These are phyloP conservation scores for Sphenostylis stenocarpa DNA, from an alignment of 306 rosid genomes.

Conservation along the genomic window DNA sequence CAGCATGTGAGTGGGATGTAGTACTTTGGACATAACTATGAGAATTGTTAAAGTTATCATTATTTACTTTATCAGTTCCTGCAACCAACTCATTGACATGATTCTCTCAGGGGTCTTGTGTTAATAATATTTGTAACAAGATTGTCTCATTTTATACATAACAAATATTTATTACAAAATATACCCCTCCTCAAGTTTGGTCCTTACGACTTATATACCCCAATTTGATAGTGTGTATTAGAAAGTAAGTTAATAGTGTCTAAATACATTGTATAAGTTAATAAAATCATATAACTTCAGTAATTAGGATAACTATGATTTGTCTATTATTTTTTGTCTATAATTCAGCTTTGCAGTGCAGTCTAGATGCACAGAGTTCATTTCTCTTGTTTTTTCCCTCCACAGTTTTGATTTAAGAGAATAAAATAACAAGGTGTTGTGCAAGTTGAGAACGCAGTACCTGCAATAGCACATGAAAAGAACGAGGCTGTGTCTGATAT, in stretches of 20 bases:
- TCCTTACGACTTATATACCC: neutral
- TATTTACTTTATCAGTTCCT: too few relatives aligned
- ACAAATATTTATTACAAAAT: too few relatives aligned
- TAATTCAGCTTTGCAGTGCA: neutral
- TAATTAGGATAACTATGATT: neutral
- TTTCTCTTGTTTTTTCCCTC: neutral
- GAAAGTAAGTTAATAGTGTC: neutral
- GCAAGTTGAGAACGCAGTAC: slow-evolving; percentile 42
- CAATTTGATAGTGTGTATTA: neutral
- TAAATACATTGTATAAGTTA: neutral
- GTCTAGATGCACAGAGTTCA: neutral
- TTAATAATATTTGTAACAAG: too few relatives aligned
- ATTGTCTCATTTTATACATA: too few relatives aligned
- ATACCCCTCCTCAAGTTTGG: too few relatives aligned
- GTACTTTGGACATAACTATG: neutral
- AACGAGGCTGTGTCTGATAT: slow-evolving; percentile 93
- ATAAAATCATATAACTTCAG: neutral
- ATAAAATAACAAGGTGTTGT: slow-evolving; percentile 17
- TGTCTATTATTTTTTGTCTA: neutral
- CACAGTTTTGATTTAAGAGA: slow-evolving; percentile 4
- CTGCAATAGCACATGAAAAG: slow-evolving; percentile 87
- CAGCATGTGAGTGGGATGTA: neutral
- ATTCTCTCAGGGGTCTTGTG: too few relatives aligned
- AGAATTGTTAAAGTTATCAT: too few relatives aligned
- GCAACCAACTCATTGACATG: too few relatives aligned